phyloP scores from a whole-genome alignment of 2,329 filamentous ascomycete genomes.

The Exophiala oligosperma region DNA sequence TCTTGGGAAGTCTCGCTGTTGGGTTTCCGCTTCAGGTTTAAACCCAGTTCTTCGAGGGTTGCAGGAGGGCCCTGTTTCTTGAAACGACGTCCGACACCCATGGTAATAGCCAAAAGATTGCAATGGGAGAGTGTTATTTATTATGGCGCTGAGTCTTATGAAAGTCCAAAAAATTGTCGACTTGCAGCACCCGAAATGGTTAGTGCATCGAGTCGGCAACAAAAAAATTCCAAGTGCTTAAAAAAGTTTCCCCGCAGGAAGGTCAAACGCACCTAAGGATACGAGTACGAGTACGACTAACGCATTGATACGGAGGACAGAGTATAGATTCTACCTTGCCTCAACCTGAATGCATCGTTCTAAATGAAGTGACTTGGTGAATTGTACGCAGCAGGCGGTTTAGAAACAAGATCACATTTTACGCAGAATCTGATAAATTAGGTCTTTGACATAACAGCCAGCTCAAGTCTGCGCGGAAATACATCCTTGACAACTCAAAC shows the following conservation, averaged over 20 bases:
- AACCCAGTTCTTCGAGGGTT: conserved; percentile 70
- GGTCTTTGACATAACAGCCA: background rate
- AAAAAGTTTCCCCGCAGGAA: too few species aligned
- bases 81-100: conserved; percentile 91
- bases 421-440: background rate
- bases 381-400: background rate
- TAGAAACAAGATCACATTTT: background rate
- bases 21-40: conserved; percentile 78
- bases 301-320: too few species aligned
- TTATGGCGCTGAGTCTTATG: too few species aligned
- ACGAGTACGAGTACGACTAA: too few species aligned
- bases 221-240: background rate
- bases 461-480: background rate
- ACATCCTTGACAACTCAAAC: background rate
- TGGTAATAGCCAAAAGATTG: conserved; percentile 38
- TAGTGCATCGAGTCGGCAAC: background rate
- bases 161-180: background rate
- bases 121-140: background rate
- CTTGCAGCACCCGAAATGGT: background rate
- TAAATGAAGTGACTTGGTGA: too few species aligned
- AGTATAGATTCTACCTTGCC: too few species aligned
- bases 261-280: too few species aligned
- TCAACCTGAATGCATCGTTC: too few species aligned
- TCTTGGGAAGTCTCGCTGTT: conserved; percentile 63
- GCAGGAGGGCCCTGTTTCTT: conserved; percentile 90